phyloP scores from a whole-genome alignment of 176 grass and related monocot genomes.

The Eleusine coracana region DNA sequence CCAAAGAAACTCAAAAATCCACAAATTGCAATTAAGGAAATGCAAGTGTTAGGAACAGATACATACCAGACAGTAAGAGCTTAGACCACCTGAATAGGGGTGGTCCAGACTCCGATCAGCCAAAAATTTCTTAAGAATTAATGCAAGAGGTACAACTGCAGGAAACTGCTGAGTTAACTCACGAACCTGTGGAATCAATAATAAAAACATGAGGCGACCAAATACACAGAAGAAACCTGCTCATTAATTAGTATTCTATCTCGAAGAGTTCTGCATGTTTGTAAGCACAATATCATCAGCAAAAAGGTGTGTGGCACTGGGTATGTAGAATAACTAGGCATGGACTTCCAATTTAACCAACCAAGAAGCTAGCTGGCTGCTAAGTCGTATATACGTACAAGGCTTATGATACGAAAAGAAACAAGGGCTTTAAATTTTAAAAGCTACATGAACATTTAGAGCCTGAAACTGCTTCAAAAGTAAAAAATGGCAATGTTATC shows the following conservation, averaged over 20 bases:
- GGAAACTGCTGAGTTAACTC: slow-evolving; percentile 91
- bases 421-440: background rate
- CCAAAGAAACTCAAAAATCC: slow-evolving; percentile 18
- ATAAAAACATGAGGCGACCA: slow-evolving; percentile 23
- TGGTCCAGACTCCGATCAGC: slow-evolving; percentile 94
- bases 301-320: background rate
- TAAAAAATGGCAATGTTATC: background rate
- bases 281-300: slow-evolving; percentile 16
- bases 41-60: slow-evolving; percentile 13
- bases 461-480: slow-evolving; percentile 6
- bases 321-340: slow-evolving; percentile 21
- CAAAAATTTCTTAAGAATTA: slow-evolving; percentile 94
- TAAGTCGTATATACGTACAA: slow-evolving; percentile 22
- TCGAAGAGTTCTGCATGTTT: slow-evolving; percentile 15
- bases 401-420: background rate
- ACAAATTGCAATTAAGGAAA: slow-evolving; percentile 20
- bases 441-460: slow-evolving; percentile 4
- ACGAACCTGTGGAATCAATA: slow-evolving; percentile 68
- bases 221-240: slow-evolving; percentile 1
- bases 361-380: slow-evolving; percentile 18
- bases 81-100: slow-evolving; percentile 95
- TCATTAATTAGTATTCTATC: slow-evolving; percentile 15
- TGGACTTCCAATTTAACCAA: background rate
- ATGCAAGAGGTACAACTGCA: slow-evolving; percentile 82
- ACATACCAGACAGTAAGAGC: slow-evolving; percentile 96